Evolutionary conservation across 2,329 filamentous ascomycete genomes (phyloP).

Genomic region (Drechslera avenae): DNA sequence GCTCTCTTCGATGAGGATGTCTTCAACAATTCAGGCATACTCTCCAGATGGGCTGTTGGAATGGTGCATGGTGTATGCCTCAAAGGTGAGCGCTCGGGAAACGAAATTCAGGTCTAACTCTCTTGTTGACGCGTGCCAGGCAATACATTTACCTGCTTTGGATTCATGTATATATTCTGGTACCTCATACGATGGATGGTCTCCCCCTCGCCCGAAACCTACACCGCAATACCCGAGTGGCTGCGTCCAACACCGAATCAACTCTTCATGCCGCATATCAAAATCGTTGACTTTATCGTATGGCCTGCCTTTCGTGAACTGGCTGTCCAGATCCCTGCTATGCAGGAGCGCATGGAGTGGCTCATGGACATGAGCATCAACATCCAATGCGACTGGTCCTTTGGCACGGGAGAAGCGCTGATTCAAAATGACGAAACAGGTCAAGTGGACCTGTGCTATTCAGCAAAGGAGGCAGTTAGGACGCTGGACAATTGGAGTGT

Average conservation of each 20-base stretch:
- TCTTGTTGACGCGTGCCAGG: constrained; percentile 12
- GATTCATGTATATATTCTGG: constrained; percentile 32
- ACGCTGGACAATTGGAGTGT: constrained; percentile 28
- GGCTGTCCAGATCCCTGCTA: constrained; percentile 29
- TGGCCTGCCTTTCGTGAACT: constrained; percentile 36
- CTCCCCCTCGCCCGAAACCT: constrained; percentile 29
- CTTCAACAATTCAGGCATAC: constrained; percentile 22
- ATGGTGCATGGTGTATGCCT: constrained; percentile 28
- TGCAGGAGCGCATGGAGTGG: constrained; percentile 35
- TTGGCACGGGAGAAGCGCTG: constrained; percentile 16
- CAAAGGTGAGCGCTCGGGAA: constrained; percentile 17
- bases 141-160: constrained; percentile 32
- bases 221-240: constrained; percentile 31
- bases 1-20: constrained; percentile 28
- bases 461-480: constrained; percentile 19
- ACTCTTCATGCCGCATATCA: constrained; percentile 35
- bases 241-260: constrained; percentile 34
- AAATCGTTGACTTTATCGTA: constrained; percentile 26
- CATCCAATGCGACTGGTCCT: constrained; percentile 27
- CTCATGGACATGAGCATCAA: constrained; percentile 28
- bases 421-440: constrained; percentile 18
- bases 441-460: constrained; percentile 19
- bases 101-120: not conserved
- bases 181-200: constrained; percentile 36
- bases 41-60: constrained; percentile 29